Percentiles rank a stretch among this genome's conserved stretches.
These are phyloP conservation scores for Limonomyces culmigenus DNA, from an alignment of 1,284 basidiomycete species.

Conservation along the genomic window DNA sequence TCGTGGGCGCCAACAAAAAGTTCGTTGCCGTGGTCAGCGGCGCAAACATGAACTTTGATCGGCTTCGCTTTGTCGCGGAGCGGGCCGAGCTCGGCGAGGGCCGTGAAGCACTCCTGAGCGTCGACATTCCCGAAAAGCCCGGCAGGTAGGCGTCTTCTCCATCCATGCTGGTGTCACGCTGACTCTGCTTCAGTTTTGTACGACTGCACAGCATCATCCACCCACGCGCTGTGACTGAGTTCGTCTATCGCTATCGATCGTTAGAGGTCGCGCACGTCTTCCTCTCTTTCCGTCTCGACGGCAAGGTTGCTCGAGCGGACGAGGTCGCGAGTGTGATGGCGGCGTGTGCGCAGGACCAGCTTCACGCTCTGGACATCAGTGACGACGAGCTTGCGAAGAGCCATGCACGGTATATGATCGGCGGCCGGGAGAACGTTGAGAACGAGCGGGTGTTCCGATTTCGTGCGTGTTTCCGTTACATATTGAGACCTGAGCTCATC, in stretches of 20 bases:
- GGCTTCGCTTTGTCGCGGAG: conserved; percentile 92
- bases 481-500: no score
- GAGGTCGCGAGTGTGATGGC: conserved; percentile 59
- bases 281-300: conserved; percentile 78
- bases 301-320: conserved; percentile 28
- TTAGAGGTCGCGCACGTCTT: conserved; percentile 68
- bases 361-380: conserved; percentile 80
- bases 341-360: conserved; percentile 46
- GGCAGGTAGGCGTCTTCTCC: conserved; percentile 47
- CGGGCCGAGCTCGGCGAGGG: conserved; percentile 95
- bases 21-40: conserved; percentile 91
- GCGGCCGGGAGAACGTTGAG: conserved; percentile 60
- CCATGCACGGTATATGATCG: conserved; percentile 90
- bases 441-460: conserved; percentile 91
- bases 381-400: conserved; percentile 94
- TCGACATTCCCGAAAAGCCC: conserved; percentile 83
- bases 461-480: conserved; percentile 34
- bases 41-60: conserved; percentile 98
- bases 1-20: conserved; percentile 69
- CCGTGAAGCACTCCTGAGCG: conserved; percentile 81
- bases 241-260: conserved; percentile 79
- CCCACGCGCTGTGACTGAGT: conserved; percentile 92
- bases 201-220: conserved; percentile 77
- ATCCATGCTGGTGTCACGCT: not conserved
- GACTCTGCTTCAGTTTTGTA: conserved; percentile 51